These are phyloP conservation scores for Ophiocordyceps camponoti-leonardi DNA, from an alignment of 2,329 filamentous ascomycete species.

Conservation along the genomic window DNA sequence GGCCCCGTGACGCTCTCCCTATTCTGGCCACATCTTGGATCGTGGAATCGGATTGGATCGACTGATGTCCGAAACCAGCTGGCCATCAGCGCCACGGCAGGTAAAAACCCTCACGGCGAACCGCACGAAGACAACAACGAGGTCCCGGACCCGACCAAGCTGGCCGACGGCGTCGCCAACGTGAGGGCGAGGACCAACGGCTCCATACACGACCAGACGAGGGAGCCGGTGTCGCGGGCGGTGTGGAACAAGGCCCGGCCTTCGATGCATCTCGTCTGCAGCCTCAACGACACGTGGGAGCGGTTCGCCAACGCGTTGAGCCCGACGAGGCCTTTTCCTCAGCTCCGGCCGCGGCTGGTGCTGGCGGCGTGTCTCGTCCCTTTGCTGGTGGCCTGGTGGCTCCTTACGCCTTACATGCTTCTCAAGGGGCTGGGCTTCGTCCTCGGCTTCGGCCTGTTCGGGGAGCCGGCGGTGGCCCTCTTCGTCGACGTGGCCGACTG, in stretches of 20 bases:
- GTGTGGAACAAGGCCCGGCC: constrained; percentile 65
- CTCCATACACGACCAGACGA: constrained; percentile 49
- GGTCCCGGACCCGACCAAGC: constrained; percentile 29
- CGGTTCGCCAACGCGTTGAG: constrained; percentile 37
- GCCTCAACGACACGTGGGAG: constrained; percentile 32
- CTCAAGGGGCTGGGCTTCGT: constrained; percentile 49
- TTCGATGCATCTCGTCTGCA: constrained; percentile 42
- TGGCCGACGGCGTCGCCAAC: constrained; percentile 12
- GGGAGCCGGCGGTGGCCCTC: constrained; percentile 52
- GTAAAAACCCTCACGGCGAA: constrained; percentile 56
- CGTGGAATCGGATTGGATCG: constrained; percentile 14
- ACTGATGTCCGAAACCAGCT: constrained; percentile 25
- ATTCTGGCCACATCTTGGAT: background rate
- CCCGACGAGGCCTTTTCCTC: constrained; percentile 45
- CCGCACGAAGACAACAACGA: constrained; percentile 32
- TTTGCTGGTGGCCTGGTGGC: constrained; percentile 30
- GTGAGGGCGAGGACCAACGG: constrained; percentile 25
- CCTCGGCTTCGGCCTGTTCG: constrained; percentile 63
- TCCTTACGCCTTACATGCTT: constrained; percentile 40
- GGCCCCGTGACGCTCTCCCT: background rate
- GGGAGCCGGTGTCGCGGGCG: constrained; percentile 57
- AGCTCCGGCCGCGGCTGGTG: constrained; percentile 31
- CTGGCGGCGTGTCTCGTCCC: constrained; percentile 36
- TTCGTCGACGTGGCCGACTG: constrained; percentile 41
- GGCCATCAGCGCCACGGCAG: constrained; percentile 56